Percentiles rank a stretch among this genome's conserved stretches.
These are phyloP conservation scores for Chlorella variabilis DNA, from an alignment of 163 green algal species.

Conservation along the genomic window DNA sequence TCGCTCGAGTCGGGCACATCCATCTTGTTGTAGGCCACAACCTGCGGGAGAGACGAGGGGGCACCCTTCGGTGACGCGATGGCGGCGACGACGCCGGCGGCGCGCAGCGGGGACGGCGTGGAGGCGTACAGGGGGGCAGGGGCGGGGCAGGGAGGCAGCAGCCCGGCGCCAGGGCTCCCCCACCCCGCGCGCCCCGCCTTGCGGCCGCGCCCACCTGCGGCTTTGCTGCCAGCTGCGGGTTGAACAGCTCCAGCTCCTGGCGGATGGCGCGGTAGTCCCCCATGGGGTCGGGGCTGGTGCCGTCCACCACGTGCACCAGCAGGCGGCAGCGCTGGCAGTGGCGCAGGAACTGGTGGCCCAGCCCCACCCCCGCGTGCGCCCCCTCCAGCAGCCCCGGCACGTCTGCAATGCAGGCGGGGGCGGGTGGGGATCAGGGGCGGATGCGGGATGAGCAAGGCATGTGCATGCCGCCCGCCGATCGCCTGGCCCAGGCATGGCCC, in stretches of 20 bases:
- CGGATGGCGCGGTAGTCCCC: conserved; percentile 93
- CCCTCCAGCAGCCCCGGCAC: conserved; percentile 97
- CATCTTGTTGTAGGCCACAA: conserved; percentile 98
- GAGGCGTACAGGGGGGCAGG: too few relatives aligned
- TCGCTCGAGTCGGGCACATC: conserved; percentile 86
- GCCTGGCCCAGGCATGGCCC: too few relatives aligned
- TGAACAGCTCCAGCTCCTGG: conserved; percentile 96
- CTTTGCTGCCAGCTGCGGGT: conserved; percentile 84
- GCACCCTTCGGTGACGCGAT: too few relatives aligned
- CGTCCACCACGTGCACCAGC: conserved; percentile 97
- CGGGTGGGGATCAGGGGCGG: not conserved
- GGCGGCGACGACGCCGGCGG: too few relatives aligned
- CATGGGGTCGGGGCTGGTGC: conserved; percentile 87
- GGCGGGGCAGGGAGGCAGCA: too few relatives aligned
- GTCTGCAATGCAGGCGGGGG: conserved; percentile 48
- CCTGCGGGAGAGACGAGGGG: conserved; percentile 41
- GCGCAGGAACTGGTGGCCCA: conserved; percentile 96
- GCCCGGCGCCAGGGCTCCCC: too few relatives aligned
- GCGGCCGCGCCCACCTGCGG: conserved; percentile 69
- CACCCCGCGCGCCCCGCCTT: too few relatives aligned
- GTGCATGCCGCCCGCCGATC: not conserved
- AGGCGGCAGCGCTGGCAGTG: conserved; percentile 77
- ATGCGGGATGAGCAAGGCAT: not conserved
- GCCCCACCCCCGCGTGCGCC: conserved; percentile 85
- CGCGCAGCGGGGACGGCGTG: too few relatives aligned